Base-by-base conservation (phyloP, 1,284 basidiomycete species). In the Pascua guehoae region DNA sequence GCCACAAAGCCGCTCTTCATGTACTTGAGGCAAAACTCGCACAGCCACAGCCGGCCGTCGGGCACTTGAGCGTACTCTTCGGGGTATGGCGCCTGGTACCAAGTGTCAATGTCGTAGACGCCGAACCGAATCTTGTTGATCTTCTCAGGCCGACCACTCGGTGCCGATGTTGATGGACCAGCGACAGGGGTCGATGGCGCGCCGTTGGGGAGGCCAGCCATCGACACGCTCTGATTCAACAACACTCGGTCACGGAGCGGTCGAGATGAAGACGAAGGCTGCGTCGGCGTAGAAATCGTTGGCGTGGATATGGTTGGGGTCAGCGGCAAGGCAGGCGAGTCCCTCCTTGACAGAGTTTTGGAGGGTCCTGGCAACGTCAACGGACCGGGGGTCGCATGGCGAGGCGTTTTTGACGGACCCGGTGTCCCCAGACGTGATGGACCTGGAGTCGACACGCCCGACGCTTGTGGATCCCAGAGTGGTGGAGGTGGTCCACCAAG, bases 1-100 rank as follows among this genome's bases (percentile, higher is more conserved):
- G 89, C 88, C 53, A 89, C 88, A 75, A 97, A 98, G 18, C 85
- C 84, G 69, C 89, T 94, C 81, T 94, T 95, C 89, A 97, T 97
- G 72, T 98, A 98, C 80, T 96, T 98, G 66, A 99, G 76, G 74
- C 96, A 99, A 76, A 91, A 96, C 74, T 98, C 94, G 78, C 96
- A 99, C 71, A 98, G 87, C 92, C 93, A 98, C 46, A 98, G 78
- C 49, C 88, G 82, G 12, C 95, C 95, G 67, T 97, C 92, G 8
- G 93, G 91, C 51, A 97, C 88, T 62, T 87, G 85, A 37, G 91
- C 86, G 76, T 97, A 98, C 75, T 99, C 96, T 75, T 98, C 95
- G 0, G 96, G 96, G 73, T 98, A 98, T 1, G 96, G 96, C 11
- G 96, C 95, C 71, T 97, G 91, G 75, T 92, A 98, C 96, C 96